Conservation (phyloP, 208 protist species). For the Crithidia sp. region DNA sequence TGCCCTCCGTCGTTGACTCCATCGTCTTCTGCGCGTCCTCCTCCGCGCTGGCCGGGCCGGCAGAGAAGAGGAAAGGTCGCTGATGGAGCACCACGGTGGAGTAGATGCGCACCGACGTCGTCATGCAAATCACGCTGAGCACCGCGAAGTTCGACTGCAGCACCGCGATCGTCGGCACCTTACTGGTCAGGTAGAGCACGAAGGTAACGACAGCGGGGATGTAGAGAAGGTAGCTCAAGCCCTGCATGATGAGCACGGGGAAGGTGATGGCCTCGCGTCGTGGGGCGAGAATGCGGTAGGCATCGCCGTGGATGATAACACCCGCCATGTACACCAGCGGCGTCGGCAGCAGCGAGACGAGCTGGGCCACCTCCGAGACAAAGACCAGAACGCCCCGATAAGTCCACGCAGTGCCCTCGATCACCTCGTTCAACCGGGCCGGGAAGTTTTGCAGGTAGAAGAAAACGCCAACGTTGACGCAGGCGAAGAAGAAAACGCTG, state of each 20-base stretch:
- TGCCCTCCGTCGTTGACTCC: not conserved
- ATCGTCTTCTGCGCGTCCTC: not conserved
- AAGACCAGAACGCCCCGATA: conserved; percentile 34
- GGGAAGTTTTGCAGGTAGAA: conserved; percentile 37
- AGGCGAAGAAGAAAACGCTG: conserved; percentile 28
- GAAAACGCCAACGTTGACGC: conserved; percentile 30
- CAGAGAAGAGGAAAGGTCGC: not conserved
- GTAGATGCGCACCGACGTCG: conserved; percentile 48
- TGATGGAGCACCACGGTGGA: conserved; percentile 18
- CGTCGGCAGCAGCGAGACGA: conserved; percentile 46
- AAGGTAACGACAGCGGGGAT: conserved; percentile 42
- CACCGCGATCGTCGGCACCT: conserved; percentile 18
- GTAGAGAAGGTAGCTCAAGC: conserved; percentile 59
- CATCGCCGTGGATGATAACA: conserved; percentile 49
- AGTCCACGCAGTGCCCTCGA: conserved; percentile 43
- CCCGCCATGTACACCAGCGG: conserved; percentile 51
- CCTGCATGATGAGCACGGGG: conserved; percentile 65
- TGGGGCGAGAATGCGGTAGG: conserved; percentile 42
- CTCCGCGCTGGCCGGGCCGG: not conserved
- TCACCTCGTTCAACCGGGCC: conserved; percentile 13
- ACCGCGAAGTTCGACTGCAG: conserved; percentile 35
- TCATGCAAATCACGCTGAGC: conserved; percentile 53
- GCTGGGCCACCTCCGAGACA: conserved; percentile 38
- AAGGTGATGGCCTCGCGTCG: conserved; percentile 28
- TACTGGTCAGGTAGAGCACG: conserved; percentile 52